Percentiles rank a stretch among this genome's conserved stretches.
These are phyloP conservation scores for Fusarium coffeatum DNA, from an alignment of 2,329 filamentous ascomycete genomes.

Conservation along the genomic window DNA sequence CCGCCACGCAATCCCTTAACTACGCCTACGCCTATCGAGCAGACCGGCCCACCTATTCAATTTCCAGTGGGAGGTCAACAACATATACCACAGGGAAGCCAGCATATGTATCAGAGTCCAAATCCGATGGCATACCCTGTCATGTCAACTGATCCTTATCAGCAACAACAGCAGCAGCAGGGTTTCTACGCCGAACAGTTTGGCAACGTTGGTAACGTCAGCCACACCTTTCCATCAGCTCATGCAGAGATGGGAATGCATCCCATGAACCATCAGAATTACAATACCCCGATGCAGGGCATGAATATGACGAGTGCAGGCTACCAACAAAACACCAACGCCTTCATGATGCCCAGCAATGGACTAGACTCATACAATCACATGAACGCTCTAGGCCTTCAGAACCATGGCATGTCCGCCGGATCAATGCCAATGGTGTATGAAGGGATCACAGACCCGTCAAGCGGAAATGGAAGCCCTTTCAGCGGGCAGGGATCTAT, in stretches of 20 bases:
- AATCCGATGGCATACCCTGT: conserved; percentile 45
- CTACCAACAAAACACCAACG: conserved; percentile 40
- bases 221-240: conserved; percentile 44
- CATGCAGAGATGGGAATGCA: conserved; percentile 44
- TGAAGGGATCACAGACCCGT: conserved; percentile 49
- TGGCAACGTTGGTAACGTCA: conserved; percentile 45
- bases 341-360: conserved; percentile 46
- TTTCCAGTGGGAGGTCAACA: conserved; percentile 39
- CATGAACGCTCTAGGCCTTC: conserved; percentile 51
- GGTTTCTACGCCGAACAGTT: conserved; percentile 46
- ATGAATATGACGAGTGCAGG: conserved; percentile 42
- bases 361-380: conserved; percentile 50
- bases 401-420: conserved; percentile 44
- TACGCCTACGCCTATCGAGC: conserved; percentile 44
- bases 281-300: conserved; percentile 42
- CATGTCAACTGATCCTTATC: conserved; percentile 45
- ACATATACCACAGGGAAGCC: conserved; percentile 32
- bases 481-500: conserved; percentile 53
- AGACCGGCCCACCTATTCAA: conserved; percentile 36
- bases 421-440: conserved; percentile 50
- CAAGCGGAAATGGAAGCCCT: conserved; percentile 51
- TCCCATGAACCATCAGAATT: conserved; percentile 43
- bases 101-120: conserved; percentile 38
- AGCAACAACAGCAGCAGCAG: conserved; percentile 17
- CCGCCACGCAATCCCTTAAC: conserved; percentile 49